Conservation (phyloP, 306 rosid genomes). For the Clitoria ternatea region DNA sequence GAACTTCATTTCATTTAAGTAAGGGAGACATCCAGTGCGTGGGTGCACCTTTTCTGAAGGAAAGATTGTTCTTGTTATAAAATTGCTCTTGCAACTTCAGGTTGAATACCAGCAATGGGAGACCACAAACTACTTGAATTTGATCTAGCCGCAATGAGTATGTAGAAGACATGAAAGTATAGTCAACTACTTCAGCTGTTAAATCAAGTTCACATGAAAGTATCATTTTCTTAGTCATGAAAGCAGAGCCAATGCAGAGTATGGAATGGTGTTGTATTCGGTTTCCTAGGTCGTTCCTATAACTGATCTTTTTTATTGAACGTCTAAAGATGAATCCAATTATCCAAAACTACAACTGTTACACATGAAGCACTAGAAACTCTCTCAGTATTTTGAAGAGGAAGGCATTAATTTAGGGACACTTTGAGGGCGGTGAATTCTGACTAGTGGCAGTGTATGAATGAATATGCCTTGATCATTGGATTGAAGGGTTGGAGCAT, state of each 20-base stretch:
- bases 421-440: background rate
- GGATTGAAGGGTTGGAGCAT: background rate
- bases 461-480: background rate
- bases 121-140: background rate
- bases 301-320: background rate
- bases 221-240: background rate
- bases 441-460: background rate
- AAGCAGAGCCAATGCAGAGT: background rate
- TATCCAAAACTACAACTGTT: background rate
- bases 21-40: background rate
- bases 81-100: background rate
- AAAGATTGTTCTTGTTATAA: background rate
- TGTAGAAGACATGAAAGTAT: background rate
- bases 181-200: background rate
- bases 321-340: background rate
- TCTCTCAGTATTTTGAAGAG: background rate
- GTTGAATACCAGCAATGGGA: background rate
- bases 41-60: background rate
- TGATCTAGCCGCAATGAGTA: background rate
- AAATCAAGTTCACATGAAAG: background rate
- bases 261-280: background rate
- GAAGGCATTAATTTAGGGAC: background rate
- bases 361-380: background rate
- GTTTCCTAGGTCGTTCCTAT: background rate
- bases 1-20: background rate